A percentile compares a stretch with the other conserved stretches of the same genome.
Conservation (phyloP, 2,329 filamentous ascomycete species). For the Aspergillus phoenicis region DNA sequence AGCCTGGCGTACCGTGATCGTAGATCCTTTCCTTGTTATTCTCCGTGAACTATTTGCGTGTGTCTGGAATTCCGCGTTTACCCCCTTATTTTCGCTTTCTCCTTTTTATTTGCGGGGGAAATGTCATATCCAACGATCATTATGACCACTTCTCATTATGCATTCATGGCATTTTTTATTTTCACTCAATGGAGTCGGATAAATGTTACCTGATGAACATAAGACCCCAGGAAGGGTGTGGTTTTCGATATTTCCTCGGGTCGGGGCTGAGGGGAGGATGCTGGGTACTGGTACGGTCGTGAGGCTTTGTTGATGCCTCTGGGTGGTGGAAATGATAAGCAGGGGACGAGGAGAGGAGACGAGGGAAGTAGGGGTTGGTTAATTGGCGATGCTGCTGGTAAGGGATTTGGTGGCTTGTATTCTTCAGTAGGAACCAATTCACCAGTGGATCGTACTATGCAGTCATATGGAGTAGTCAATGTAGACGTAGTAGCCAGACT, state of each 20-base stretch:
- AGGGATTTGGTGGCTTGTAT: slow-evolving; percentile 17
- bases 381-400: slow-evolving; percentile 12
- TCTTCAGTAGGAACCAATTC: slow-evolving; percentile 16
- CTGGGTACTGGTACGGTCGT: slow-evolving; percentile 13
- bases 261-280: slow-evolving; percentile 17
- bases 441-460: slow-evolving; percentile 9
- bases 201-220: slow-evolving; percentile 26
- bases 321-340: slow-evolving; percentile 6
- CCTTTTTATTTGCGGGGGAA: slow-evolving; percentile 29
- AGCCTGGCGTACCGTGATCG: slow-evolving; percentile 44
- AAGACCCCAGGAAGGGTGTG: slow-evolving; percentile 17
- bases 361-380: background rate
- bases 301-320: slow-evolving; percentile 7
- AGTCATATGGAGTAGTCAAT: background rate
- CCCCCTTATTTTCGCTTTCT: slow-evolving; percentile 23
- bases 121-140: slow-evolving; percentile 42
- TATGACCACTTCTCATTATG: slow-evolving; percentile 40
- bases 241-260: slow-evolving; percentile 16
- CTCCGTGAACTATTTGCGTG: slow-evolving; percentile 28
- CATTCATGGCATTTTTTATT: slow-evolving; percentile 43
- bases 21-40: slow-evolving; percentile 37
- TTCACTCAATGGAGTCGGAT: slow-evolving; percentile 27
- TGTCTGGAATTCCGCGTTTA: slow-evolving; percentile 24
- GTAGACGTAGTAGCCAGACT: background rate
- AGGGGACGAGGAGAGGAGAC: background rate